phyloP scores from a whole-genome alignment of 73 alveolate genomes.

The Diophrys sp. region DNA sequence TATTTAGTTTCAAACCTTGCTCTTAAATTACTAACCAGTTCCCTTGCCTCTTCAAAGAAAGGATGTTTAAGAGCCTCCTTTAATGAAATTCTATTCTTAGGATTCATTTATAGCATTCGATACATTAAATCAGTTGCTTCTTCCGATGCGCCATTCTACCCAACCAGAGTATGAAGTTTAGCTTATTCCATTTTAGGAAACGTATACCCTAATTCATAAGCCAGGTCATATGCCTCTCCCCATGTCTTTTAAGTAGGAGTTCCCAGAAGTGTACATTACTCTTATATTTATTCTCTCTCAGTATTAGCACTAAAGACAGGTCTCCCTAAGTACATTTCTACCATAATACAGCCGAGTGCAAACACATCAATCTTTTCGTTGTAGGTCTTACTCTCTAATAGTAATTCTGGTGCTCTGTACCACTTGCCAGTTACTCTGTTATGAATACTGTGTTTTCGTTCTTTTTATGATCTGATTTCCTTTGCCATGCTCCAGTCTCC shows the following conservation, averaged over 20 bases:
- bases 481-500: not conserved
- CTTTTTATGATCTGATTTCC: not conserved
- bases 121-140: not conserved
- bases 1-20: not conserved
- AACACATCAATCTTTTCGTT: not conserved
- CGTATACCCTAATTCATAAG: not conserved
- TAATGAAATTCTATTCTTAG: not conserved
- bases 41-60: not conserved
- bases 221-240: not conserved
- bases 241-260: not conserved
- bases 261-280: not conserved
- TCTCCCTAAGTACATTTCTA: not conserved
- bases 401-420: not conserved
- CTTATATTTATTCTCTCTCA: not conserved
- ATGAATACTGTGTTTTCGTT: not conserved
- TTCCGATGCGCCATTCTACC: not conserved
- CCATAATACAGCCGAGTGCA: not conserved
- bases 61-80: not conserved
- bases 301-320: not conserved
- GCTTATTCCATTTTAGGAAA: not conserved
- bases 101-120: not conserved
- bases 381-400: not conserved
- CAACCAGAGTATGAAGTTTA: not conserved
- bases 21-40: too few relatives aligned
- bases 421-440: not conserved